Evolutionary conservation across 495 filamentous ascomycete genomes (phyloP), one percentile per base, ranked within the genome.

Genomic region (Astrothelium macrocarpum): DNA sequence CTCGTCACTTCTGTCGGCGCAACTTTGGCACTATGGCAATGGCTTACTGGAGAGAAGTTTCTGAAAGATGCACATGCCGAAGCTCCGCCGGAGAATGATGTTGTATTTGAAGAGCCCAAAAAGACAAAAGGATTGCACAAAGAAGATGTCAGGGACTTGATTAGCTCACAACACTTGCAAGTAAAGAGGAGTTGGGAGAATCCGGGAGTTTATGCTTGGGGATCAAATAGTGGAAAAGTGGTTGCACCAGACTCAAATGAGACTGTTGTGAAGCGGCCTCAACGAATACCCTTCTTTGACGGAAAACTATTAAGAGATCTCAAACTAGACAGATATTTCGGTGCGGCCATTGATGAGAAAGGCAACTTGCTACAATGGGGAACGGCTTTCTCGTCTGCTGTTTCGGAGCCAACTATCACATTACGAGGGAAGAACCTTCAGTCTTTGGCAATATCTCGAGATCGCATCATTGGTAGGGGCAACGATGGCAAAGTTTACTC

Each of bases 311-410:
- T 98, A 49, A 81, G 93, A 45, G 94, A 97, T 71, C 77, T 98
- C 36, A 96, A 96, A 75, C 77, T 97, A 34, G 88, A 88, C 65
- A 80, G 85, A 63, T 84, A 86, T 53, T 89, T 91, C 67, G 94
- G 90, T n/a, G 94, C 85, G 16, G 94, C 94, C 2, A 86, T 97
- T 49, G 87, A 84, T 28, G 92, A 95, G 71, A 87, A 87, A 49
- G 94, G 94, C 2, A 89, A 97, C 72, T 76, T 98, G 16, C 78
- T 97, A 18, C 92, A 96, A 74, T 98, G 94, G 94, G 94, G 94
- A 2, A 80, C 78, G 28, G 90, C 80, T 23, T 97, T 86, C 72
- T 87, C 86, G 12, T 76, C 77, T 49, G 76, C 80, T 1, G 72
- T 76, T 34, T 79, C 67, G 49, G 72, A 79, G 2, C 94, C 94